A percentile compares a stretch with the other conserved stretches of the same genome.
Conservation (phyloP, 2,329 filamentous ascomycete genomes). For the Talaromyces pinophilus region DNA sequence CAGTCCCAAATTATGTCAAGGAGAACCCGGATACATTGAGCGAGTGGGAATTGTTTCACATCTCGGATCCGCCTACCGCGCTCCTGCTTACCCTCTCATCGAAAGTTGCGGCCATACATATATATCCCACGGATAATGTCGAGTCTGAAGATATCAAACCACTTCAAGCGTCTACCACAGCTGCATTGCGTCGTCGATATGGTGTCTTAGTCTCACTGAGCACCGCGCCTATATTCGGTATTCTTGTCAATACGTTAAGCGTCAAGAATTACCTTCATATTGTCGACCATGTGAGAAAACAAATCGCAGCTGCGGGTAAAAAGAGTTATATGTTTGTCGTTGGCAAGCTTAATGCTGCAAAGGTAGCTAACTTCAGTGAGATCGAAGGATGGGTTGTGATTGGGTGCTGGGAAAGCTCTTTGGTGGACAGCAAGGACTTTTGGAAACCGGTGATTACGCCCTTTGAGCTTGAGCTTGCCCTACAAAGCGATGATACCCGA, state of each 20-base stretch:
- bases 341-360: slow-evolving; percentile 92
- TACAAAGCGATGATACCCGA: slow-evolving; percentile 72
- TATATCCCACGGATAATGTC: slow-evolving; percentile 65
- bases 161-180: slow-evolving; percentile 54
- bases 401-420: slow-evolving; percentile 94
- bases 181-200: slow-evolving; percentile 77
- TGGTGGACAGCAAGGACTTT: slow-evolving; percentile 86
- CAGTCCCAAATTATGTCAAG: slow-evolving; percentile 56
- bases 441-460: slow-evolving; percentile 92
- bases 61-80: slow-evolving; percentile 76
- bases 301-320: slow-evolving; percentile 79
- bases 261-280: slow-evolving; percentile 87
- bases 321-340: slow-evolving; percentile 97
- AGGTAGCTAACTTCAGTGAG: slow-evolving; percentile 94
- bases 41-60: slow-evolving; percentile 77
- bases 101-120: slow-evolving; percentile 74
- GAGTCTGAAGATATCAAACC: slow-evolving; percentile 36
- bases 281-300: slow-evolving; percentile 69
- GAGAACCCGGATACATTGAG: slow-evolving; percentile 55
- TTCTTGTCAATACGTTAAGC: slow-evolving; percentile 91
- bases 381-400: slow-evolving; percentile 96
- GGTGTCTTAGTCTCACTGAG: slow-evolving; percentile 78
- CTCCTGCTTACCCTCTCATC: slow-evolving; percentile 85
- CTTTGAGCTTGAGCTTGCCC: slow-evolving; percentile 80
- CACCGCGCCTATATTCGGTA: slow-evolving; percentile 82